Evolutionary conservation across 805 yeast species (phyloP), one percentile per base, ranked within the genome.

Genomic region (Spathaspora girioi): DNA sequence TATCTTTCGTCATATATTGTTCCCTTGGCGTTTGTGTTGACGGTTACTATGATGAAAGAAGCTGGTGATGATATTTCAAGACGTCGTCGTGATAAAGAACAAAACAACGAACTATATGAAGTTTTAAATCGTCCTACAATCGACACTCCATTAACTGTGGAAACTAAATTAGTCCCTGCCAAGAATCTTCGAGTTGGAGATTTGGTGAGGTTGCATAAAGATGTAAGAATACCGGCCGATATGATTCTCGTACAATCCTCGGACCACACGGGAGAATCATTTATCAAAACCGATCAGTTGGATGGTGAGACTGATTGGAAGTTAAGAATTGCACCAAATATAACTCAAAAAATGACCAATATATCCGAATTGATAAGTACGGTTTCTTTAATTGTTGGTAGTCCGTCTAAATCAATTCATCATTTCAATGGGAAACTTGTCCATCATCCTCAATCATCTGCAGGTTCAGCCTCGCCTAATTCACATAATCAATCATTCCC

Each of bases 221-320:
- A 87, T 62, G 83, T 81, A 52, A 80, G 99, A 50, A 81, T 94
- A 1, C 99, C 99, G 0, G 98, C 99, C 0, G 99, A 94, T 67
- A 78, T 91, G 83, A 73, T 94, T 7, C 68, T 94, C 26, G 70
- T 94, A 43, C 96, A 89, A 63, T 85, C 97, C 0, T 84, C 90
- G 51, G 78, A 73, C 49, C 56, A 59, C 45, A 76, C 80, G 2
- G 97, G 97, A 7, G 99, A 94, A 63, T 80, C 92, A 1, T 94
- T 96, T 61, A 89, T 94, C 56, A 88, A 96, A 61, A 94, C 99
- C 0, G 99, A 94, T 72, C 99, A 94, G 70, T 75, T 94, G 47
- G 99, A 94, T 68, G 99, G 99, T 64, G 99, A 94, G 68, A 94
- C 99, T 5, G 99, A 94, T 70, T 94, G 99, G 99, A 94, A 94